A percentile compares a stretch with the other conserved stretches of the same genome.
These are phyloP conservation scores for Medicago truncatula DNA, from an alignment of 306 rosid genomes.

Conservation along the genomic window MtrunA17r5.0-ANR NC_053044.1:47771001-47771500, in stretches of 20 bases:
- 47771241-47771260: background rate
- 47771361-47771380: too few species aligned
- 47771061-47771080: background rate
- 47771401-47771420: background rate
- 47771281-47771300: background rate
- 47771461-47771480: background rate
- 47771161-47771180: background rate
- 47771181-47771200: constrained; percentile 1
- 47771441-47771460: background rate
- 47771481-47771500: background rate
- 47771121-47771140: constrained; percentile 27
- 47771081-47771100: background rate
- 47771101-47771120: constrained; percentile 1
- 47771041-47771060: constrained; percentile 28
- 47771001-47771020: constrained; percentile 22
- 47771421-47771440: background rate
- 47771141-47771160: background rate
- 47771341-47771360: background rate
- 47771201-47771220: background rate
- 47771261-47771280: background rate
- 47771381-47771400: background rate
- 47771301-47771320: background rate
- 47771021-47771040: background rate
- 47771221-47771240: background rate
- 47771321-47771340: background rate